Base-by-base conservation (phyloP, 306 rosid genomes). In the Glycine latifolia region DNA sequence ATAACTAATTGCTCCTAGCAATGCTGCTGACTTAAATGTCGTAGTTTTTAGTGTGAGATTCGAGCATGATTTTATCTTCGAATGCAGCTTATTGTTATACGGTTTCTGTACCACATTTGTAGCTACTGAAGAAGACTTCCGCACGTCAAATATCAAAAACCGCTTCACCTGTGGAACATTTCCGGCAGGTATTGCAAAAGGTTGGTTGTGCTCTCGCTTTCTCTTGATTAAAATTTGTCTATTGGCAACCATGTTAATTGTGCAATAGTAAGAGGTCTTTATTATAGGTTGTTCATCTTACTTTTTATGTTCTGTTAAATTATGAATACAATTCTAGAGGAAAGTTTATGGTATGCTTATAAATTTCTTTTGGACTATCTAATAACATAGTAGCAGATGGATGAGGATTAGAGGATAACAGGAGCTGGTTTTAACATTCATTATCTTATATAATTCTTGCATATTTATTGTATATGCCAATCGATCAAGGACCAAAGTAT, bases 91-190 rank as follows among this genome's bases (percentile, higher is more conserved):
- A 91, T 79, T 92, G 89, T 82, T 87, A 73, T 88, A 81, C 83
- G 87, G 82, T 86, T 88, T 91, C 83, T 88, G 85, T 88, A 85
- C 87, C 85, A 58, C 75, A 73, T 90, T 73, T 90, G 92, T 91
- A 93, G 99, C 93, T 95, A 84, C 89, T 95, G 33, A 95, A 91
- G 93, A 95, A 93, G 92, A 85, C 92, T 3, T 90, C 91, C 0
- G 97, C 90, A 13, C 89, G 89, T 59, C 97, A 93, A 92, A 88
- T 93, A 72, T 91, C 97, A 10, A 93, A 79, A 91, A 88, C 94
- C 2, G 94, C 97, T 58, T 83, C 97, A 3, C 98, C 98, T 3
- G 88, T 93, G 83, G 98, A 93, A 82, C 91, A 91, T 84, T 93
- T 95, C 74, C 94, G 92, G 68, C 92, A 82, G 79, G 68, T 96